Evolutionary conservation across 1,139 yeast genomes (phyloP), one percentile per base, ranked within the genome.

Genomic region (Candida sp.): DNA sequence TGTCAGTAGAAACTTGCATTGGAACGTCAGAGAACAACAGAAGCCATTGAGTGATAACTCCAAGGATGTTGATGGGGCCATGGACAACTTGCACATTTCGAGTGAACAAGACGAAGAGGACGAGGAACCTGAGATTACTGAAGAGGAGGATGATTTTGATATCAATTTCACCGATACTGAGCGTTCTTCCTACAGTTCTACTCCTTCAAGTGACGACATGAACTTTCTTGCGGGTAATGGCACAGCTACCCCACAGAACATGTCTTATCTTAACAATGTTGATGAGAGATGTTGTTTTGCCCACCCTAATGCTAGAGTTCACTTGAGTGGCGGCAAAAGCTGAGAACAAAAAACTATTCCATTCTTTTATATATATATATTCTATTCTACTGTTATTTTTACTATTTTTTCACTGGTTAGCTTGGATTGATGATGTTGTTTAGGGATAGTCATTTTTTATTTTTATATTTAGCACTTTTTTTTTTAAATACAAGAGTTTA

Each of bases 21-120:
- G 97, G 97, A 91, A 91, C 65, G 88, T 80, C 12, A 78, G 97
- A 53, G 93, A 90, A 63, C 85, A 81, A 57, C 97, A 90, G 66
- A 87, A 87, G 58, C 89, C 96, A 3, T 88, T 90, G 64, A 55
- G 61, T 28, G 43, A 44, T 32, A 48, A 43, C 40, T 38, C 49
- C 26, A 38, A 38, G 12, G n/a, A 38, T 26, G n/a, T 38, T 26
- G 48, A 41, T 17, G 49, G 45, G n/a, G 48, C 35, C 37, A 53
- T 51, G 32, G 55, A 58, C n/a, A 51, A 56, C 11, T 50, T 63
- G 41, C 51, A 54, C 23, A 45, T 58, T 8, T 53, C 48, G 3
- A 43, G 33, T 12, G 46, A 43, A 38, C 48, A 48, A 39, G 28
- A 33, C 12, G 44, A 30, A 5, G 49, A 44, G 39, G 46, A 32